Evolutionary conservation across 306 rosid species (phyloP), one percentile per base, ranked within the genome.

Genomic region (Cicer chorassanicum): DNA sequence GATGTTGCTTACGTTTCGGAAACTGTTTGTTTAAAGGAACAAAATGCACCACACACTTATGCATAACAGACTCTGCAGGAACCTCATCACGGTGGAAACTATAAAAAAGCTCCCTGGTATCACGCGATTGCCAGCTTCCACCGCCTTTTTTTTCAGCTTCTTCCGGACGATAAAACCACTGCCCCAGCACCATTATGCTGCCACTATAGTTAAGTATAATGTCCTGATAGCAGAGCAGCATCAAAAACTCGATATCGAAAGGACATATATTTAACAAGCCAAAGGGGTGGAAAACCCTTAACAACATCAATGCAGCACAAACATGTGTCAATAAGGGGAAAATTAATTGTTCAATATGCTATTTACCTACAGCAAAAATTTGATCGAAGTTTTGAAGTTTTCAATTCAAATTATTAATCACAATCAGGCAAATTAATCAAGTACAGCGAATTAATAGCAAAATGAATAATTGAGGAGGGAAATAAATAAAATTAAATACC

Each of bases 131-230:
- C 98, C 98, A 95, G 81, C 79, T 86, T 73, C 97, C 96, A 43
- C 99, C 97, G 19, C 87, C 93, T 79, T 85, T 89, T 74, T 71
- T 85, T 72, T 86, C 96, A 66, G 99, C 99, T 84, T 95, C 99
- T 86, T 92, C 99, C 2, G 99, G 99, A 21, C 99, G 97, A 84
- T 95, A 95, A 82, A 95, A 95, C 99, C 99, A 92, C 68, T 94
- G 99, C 42, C 99, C 93, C 2, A 89, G 83, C 65, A 94, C 86
- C 92, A 84, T 86, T 78, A 94, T 76, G 77, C 78, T 85, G 48
- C 95, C 93, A 68, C 68, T 83, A 72, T 50, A 78, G 19, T 82
- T 66, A 83, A 78, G 90, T 9, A 87, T 65, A 46, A 94, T 92
- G 70, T 92, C 99, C 99, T 94, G 84, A 67, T 0, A 84, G 55